Evolutionary conservation across 202 grass and related monocot species (phyloP), one percentile per base, ranked within the genome.

Genomic region (Panicum hallii): DNA sequence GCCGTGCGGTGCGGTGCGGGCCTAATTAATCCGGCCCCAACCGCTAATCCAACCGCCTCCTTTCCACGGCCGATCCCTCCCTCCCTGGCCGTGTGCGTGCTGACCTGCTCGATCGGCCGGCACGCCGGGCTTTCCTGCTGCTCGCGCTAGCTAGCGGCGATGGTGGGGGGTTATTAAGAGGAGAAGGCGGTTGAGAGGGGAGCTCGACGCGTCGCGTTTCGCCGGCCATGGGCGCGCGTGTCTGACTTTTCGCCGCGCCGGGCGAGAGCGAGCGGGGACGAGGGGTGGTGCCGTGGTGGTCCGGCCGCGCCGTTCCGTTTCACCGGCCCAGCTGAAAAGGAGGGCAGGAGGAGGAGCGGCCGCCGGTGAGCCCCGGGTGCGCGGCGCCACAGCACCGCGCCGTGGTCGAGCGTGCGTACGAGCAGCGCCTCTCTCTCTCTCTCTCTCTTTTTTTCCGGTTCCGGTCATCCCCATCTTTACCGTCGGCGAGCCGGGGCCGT

Each of bases 271-370:
- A 53, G 50, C 14, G 4, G 16, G 0, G 65, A 32, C 13, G 6
- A 3, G 63, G 30, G 0, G 26, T 38, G 36, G 36, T 38, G 30
- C 6, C 11, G 63, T 88, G 83, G 77, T 58, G 70, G 80, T 65
- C 45, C 42, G 23, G 86, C 79, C 50, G 34, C 13, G 12, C 15
- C 28, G 16, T 32, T 67, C 36, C 4, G 82, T 86, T 89, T 76
- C 83, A 73, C 8, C 62, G 77, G 70, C 67, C 88, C 88, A 83
- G 87, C 84, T 84, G 68, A 86, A 22, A 88, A 91, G 78, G 68
- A 75, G 61, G 76, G 81, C 65, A 48, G 77, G 61, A 72, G 83
- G 80, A 12, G 44, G 5, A 23, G 68, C 23, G 23, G 23, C 45
- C 40, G 54, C 20, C 42, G 82, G 84, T 77, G 81, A 94, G 66